Conservation (phyloP, 441 rosid genomes). For the Populus tomentosa region DNA sequence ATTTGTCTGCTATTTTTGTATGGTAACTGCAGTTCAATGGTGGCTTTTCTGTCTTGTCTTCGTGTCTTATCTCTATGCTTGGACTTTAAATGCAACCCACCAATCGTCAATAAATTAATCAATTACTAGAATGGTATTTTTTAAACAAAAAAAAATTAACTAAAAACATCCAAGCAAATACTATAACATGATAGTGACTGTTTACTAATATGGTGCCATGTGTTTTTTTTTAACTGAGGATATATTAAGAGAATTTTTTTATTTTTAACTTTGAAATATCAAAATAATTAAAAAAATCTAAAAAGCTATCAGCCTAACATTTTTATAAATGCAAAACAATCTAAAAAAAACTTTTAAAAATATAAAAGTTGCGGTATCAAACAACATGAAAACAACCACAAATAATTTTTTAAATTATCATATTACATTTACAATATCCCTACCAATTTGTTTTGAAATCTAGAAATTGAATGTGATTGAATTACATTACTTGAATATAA, state of each 20-base stretch:
- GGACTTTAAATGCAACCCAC: constrained; percentile 6
- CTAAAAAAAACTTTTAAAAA: no score
- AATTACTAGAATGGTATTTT: background rate
- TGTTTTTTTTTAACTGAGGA: no score
- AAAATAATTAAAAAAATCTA: no score
- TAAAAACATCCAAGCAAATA: background rate
- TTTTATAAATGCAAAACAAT: no score
- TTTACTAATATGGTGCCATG: no score
- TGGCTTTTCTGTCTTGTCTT: constrained; percentile 29
- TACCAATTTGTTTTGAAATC: background rate
- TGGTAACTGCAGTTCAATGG: constrained; percentile 46
- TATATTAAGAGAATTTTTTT: no score
- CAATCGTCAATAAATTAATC: background rate
- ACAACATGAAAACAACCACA: no score
- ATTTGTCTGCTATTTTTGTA: background rate
- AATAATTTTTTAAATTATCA: no score
- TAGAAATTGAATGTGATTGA: background rate
- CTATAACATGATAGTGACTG: background rate
- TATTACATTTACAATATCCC: background rate
- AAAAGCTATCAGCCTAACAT: no score
- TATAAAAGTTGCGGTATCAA: no score
- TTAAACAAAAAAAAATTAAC: background rate
- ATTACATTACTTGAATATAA: no score
- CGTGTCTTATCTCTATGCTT: constrained; percentile 22
- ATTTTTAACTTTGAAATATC: no score